Percentiles rank a stretch among this genome's conserved stretches.
phyloP scores from a whole-genome alignment of 768 basidiomycete genomes.

The Dentipellis sp. region DNA sequence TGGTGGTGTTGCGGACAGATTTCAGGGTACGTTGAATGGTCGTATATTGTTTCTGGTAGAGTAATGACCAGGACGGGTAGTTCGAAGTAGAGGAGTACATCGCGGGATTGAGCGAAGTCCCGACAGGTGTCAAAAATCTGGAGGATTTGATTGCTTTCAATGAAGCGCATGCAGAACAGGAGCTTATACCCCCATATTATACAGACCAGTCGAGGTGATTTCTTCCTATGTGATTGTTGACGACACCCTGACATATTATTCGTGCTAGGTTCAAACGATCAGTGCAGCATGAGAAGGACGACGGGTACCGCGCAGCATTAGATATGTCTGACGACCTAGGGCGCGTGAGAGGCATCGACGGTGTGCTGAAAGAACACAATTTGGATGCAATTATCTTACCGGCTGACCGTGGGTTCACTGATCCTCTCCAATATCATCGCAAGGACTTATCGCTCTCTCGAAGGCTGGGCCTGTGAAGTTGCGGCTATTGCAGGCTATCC shows the following conservation, averaged over 20 bases:
- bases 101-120: conserved; percentile 36
- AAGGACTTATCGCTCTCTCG: neutral
- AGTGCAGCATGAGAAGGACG: conserved; percentile 1
- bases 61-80: neutral
- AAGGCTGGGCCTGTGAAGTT: conserved; percentile 1
- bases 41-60: neutral
- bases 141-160: conserved; percentile 54
- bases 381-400: conserved; percentile 49
- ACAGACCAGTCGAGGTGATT: conserved; percentile 26
- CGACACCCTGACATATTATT: neutral
- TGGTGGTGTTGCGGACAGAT: conserved; percentile 40
- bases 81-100: conserved; percentile 35
- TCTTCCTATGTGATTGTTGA: neutral
- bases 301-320: conserved; percentile 34
- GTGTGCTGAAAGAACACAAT: conserved; percentile 32
- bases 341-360: conserved; percentile 44
- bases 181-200: conserved; percentile 29
- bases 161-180: conserved; percentile 38
- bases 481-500: conserved; percentile 30
- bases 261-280: neutral
- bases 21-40: conserved; percentile 38
- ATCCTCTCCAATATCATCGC: neutral
- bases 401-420: conserved; percentile 15
- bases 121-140: conserved; percentile 44
- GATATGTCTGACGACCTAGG: conserved; percentile 24